Evolutionary conservation across 2,329 filamentous ascomycete species (phyloP).

Genomic region (Diaporthe sp.): DNA sequence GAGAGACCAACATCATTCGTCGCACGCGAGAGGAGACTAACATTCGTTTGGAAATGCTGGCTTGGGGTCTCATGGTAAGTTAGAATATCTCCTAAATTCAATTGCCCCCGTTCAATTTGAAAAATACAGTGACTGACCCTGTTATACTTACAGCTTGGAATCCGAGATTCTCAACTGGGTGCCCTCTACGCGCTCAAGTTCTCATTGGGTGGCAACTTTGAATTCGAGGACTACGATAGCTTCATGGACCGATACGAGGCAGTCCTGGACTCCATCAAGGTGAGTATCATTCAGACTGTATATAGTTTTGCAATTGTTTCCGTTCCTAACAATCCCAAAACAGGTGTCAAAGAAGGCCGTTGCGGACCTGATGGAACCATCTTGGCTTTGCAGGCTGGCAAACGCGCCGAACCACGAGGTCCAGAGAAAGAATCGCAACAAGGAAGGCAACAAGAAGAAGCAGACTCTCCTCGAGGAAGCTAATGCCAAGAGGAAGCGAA

Average conservation of each 20-base stretch:
- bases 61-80: background rate
- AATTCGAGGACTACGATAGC: background rate
- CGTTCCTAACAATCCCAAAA: background rate
- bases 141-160: background rate
- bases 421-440: background rate
- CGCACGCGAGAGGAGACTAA: background rate
- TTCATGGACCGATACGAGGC: background rate
- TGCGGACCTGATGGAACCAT: background rate
- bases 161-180: background rate
- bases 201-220: background rate
- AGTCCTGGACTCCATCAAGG: background rate
- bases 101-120: no score
- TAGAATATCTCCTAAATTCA: background rate
- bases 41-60: background rate
- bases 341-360: background rate
- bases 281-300: background rate
- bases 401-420: background rate
- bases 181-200: background rate
- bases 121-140: background rate
- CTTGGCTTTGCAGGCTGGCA: background rate
- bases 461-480: background rate
- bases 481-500: background rate
- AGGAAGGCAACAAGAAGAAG: background rate
- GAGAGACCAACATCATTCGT: background rate
- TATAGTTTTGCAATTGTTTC: background rate